phyloP scores from a whole-genome alignment of 441 rosid species.

The Erodium texanum region DNA sequence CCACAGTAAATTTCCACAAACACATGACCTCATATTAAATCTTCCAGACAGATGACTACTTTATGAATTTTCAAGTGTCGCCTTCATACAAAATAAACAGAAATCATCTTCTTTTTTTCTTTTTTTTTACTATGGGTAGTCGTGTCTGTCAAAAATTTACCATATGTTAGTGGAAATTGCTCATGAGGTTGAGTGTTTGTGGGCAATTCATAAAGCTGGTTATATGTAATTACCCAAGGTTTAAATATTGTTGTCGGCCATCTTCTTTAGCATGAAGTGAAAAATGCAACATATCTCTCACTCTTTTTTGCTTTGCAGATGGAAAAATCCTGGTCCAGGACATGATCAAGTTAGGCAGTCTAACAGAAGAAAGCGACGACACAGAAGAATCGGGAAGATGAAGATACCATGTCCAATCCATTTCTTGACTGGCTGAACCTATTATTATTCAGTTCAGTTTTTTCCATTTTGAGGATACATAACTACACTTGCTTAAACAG shows the following conservation, averaged over 20 bases:
- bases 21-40: no score
- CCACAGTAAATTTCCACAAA: no score
- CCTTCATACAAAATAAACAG: no score
- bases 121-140: no score
- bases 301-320: constrained; percentile 28
- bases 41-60: no score
- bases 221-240: no score
- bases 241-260: background rate
- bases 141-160: no score
- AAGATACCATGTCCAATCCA: background rate
- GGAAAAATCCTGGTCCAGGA: constrained; percentile 59
- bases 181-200: no score
- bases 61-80: no score
- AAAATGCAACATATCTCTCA: background rate
- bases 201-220: no score
- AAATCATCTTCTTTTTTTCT: no score
- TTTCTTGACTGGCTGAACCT: background rate
- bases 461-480: background rate
- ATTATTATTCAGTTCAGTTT: background rate
- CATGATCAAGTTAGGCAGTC: constrained; percentile 43
- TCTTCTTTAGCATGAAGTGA: background rate
- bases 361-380: constrained; percentile 37
- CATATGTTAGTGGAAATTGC: no score
- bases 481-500: background rate
- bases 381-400: constrained; percentile 27